Conservation (phyloP, 2,329 filamentous ascomycete genomes). For the Fusarium sambucinum region DNA sequence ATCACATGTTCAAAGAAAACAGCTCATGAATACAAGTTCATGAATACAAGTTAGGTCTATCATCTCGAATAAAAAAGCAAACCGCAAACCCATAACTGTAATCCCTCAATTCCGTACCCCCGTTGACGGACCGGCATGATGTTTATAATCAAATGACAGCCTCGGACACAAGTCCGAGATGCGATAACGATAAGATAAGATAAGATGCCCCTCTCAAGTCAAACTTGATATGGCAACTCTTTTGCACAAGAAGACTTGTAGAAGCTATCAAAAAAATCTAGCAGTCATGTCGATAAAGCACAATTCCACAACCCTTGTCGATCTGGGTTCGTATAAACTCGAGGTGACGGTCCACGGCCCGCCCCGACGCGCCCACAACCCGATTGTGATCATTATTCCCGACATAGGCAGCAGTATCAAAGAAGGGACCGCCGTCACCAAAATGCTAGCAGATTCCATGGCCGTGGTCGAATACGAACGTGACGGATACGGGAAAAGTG, state of each 20-base stretch:
- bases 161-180: neutral
- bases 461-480: conserved; percentile 27
- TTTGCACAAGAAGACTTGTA: neutral
- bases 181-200: neutral
- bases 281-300: neutral
- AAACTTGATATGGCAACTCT: neutral
- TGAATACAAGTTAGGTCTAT: neutral
- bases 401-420: conserved; percentile 27
- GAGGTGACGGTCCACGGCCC: conserved; percentile 12
- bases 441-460: conserved; percentile 11
- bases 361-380: conserved; percentile 34
- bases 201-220: neutral
- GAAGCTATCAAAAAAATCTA: too few relatives aligned
- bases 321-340: conserved; percentile 7
- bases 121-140: neutral
- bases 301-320: neutral
- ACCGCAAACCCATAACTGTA: neutral
- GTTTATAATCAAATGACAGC: neutral
- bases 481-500: conserved; percentile 21
- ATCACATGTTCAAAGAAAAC: too few relatives aligned
- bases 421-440: conserved; percentile 27
- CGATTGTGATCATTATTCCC: conserved; percentile 27
- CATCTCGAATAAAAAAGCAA: neutral
- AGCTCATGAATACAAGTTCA: neutral
- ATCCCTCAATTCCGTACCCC: neutral